Base-by-base conservation (phyloP, 352 stramenopile genomes). In the Globisporangium parvum region DNA sequence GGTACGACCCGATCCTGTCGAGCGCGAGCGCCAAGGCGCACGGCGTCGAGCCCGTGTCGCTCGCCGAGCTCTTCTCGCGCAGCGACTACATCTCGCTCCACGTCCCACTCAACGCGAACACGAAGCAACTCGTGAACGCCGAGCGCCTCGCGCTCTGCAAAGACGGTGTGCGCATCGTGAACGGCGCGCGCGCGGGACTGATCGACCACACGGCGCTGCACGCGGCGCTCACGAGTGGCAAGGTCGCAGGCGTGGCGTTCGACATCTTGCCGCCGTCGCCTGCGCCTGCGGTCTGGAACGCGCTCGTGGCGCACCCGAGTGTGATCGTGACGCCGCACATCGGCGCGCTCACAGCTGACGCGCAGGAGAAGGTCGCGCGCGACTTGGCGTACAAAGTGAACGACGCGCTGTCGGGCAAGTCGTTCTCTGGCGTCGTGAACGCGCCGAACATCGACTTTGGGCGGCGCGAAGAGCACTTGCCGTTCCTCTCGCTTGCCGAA, bases 21-120 rank as follows among this genome's bases (percentile, higher is more conserved):
- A 82, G 90, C 55, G 67, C 73, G 12, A 93, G 87, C 41, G 84
- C 91, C 52, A 82, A 85, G 55, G 54, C 70, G 8, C 64, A 87
- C 49, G 88, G 82, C 45, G 76, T 97, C 48, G 88, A 96, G 57
- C 85, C 88, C 20, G 85, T 97, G 14, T 60, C 78, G 18, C 69
- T 97, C 15, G 57, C 80, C 20, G 85, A 96, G 59, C 80, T 97
- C 50, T 96, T 97, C 39, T 76, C 77, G 18, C 77, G 86, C 49
- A 96, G 88, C 49, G 96, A 99, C 81, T 98, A 97, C 76, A 96
- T 98, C 71, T 95, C 87, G 47, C 79, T 99, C 21, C 97, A 99
- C 69, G 94, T 98, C 54, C 96, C 96, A 18, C 94, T 98, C 57
- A 98, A 97, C 67, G 90, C 96, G 55, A 91, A 95, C 51, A 95